A percentile compares a stretch with the other conserved stretches of the same genome.
phyloP scores from a whole-genome alignment of 1,139 yeast genomes.

The Saccharomyces hybrid region DNA sequence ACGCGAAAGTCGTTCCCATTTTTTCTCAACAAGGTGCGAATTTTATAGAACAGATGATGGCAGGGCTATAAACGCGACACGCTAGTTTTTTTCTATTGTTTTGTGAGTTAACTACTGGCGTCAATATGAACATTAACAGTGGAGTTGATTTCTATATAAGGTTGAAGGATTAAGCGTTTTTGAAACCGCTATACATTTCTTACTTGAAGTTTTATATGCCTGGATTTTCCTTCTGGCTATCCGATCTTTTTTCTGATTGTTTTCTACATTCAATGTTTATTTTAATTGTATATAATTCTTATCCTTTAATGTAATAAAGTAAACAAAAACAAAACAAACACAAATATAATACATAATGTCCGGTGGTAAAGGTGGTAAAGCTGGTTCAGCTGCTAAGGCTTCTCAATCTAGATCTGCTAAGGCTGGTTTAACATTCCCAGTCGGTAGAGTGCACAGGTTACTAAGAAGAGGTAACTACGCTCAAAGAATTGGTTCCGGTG shows the following conservation, averaged over 20 bases:
- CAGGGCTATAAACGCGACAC: not conserved
- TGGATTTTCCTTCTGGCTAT: not conserved
- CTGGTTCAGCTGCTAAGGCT: slow-evolving; percentile 86
- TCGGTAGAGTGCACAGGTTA: slow-evolving; percentile 97
- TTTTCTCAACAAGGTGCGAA: not conserved
- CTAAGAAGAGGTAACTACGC: slow-evolving; percentile 98
- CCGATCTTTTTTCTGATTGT: no score
- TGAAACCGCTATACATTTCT: not conserved
- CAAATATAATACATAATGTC: slow-evolving; percentile 50
- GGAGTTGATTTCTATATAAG: not conserved
- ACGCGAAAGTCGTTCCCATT: not conserved
- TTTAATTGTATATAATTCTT: not conserved
- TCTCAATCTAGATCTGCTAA: slow-evolving; percentile 96
- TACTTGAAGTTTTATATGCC: not conserved
- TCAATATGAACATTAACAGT: not conserved
- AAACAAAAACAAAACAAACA: slow-evolving; percentile 9
- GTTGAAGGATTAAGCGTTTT: not conserved
- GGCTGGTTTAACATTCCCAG: slow-evolving; percentile 99
- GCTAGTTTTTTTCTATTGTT: not conserved
- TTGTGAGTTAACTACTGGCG: not conserved
- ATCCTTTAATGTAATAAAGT: not conserved
- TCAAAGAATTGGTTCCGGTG: slow-evolving; percentile 98
- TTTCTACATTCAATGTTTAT: not conserved
- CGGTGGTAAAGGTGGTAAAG: slow-evolving; percentile 98
- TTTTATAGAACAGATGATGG: not conserved